Evolutionary conservation across 1,139 yeast species (phyloP).

Genomic region (Yamadazyma membranifaciens): DNA sequence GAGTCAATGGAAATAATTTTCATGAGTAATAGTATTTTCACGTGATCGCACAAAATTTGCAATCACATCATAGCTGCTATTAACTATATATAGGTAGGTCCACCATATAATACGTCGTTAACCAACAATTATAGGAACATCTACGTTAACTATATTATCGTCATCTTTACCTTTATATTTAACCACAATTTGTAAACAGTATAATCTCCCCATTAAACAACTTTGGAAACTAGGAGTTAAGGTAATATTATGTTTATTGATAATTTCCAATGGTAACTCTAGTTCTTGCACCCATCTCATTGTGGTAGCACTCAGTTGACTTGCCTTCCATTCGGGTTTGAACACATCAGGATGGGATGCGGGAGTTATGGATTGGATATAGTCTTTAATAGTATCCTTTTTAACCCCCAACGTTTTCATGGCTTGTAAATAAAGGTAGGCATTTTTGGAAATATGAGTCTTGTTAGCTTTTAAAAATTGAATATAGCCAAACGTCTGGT

Average conservation of each 20-base stretch:
- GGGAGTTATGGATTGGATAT: slow-evolving; percentile 27
- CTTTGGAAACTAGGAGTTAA: slow-evolving; percentile 44
- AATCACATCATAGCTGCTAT: slow-evolving; percentile 1
- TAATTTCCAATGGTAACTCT: slow-evolving; percentile 28
- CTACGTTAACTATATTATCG: slow-evolving; percentile 35
- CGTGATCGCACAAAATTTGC: slow-evolving; percentile 1
- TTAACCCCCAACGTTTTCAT: slow-evolving; percentile 40
- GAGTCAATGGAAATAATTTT: slow-evolving; percentile 5
- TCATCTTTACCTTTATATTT: slow-evolving; percentile 37
- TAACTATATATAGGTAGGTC: neutral
- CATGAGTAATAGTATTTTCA: slow-evolving; percentile 1
- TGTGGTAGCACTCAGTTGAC: slow-evolving; percentile 17
- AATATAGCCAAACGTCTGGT: slow-evolving; percentile 32
- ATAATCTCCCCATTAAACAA: slow-evolving; percentile 43
- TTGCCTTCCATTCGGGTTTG: slow-evolving; percentile 29
- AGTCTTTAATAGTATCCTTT: slow-evolving; percentile 41
- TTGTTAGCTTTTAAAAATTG: slow-evolving; percentile 35
- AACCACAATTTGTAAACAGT: slow-evolving; percentile 40
- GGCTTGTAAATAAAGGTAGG: slow-evolving; percentile 39
- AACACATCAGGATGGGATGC: slow-evolving; percentile 22
- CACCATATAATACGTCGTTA: slow-evolving; percentile 16
- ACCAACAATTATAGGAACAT: slow-evolving; percentile 45
- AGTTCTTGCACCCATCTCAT: slow-evolving; percentile 30
- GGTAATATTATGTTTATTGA: slow-evolving; percentile 40
- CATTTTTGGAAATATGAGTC: slow-evolving; percentile 30